Conservation (phyloP, 2,329 filamentous ascomycete genomes). For the Fusarium drepaniforme region DNA sequence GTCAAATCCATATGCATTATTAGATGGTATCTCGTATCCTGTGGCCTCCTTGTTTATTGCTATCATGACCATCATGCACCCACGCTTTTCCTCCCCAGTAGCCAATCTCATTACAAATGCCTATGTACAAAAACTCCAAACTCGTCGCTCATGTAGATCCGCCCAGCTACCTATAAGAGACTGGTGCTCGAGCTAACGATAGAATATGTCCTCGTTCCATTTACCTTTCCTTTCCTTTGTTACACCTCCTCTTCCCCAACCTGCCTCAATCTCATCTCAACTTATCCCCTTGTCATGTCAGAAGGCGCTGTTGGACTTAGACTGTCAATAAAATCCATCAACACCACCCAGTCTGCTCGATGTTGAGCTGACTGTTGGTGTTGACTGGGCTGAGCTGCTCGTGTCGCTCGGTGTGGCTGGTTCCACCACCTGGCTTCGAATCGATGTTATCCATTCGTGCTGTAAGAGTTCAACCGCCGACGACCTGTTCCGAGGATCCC, state of each 20-base stretch:
- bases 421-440: constrained; percentile 74
- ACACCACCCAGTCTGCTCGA: constrained; percentile 47
- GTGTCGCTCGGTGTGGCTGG: constrained; percentile 72
- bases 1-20: constrained; percentile 28
- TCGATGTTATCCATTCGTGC: constrained; percentile 88
- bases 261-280: background rate
- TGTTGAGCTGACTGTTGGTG: constrained; percentile 45
- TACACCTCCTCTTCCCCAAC: constrained; percentile 16
- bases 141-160: constrained; percentile 40
- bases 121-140: constrained; percentile 42
- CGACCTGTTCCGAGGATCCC: constrained; percentile 82
- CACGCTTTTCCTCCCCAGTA: constrained; percentile 9
- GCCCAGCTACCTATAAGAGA: constrained; percentile 27
- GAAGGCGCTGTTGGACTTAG: background rate
- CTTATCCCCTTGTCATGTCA: background rate
- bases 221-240: constrained; percentile 15
- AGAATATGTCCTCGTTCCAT: constrained; percentile 18
- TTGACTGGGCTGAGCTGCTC: constrained; percentile 56
- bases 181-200: constrained; percentile 34
- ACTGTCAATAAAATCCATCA: constrained; percentile 49
- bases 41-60: constrained; percentile 37
- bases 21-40: constrained; percentile 39
- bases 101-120: constrained; percentile 39
- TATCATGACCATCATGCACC: constrained; percentile 39
- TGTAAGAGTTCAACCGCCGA: constrained; percentile 91